A percentile compares a stretch with the other conserved stretches of the same genome.
Conservation (phyloP, 495 filamentous ascomycete genomes). For the Hypoxylon subgilvum region DNA sequence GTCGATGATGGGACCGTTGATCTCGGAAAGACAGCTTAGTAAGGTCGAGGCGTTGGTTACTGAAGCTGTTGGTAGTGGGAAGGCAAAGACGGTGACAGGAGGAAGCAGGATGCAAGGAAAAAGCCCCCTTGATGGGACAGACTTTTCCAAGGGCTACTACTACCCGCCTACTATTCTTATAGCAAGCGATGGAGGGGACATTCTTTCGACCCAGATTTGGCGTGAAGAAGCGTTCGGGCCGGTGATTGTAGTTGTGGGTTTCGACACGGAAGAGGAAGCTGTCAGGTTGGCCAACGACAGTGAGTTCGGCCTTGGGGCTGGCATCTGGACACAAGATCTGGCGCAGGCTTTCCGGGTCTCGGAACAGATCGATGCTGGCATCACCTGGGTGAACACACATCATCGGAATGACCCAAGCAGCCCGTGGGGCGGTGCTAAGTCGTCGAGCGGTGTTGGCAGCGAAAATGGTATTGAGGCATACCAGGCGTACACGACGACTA, state of each 20-base stretch:
- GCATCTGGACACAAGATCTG: constrained; percentile 64
- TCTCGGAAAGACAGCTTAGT: constrained; percentile 46
- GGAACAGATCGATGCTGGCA: constrained; percentile 62
- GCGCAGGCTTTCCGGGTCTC: constrained; percentile 64
- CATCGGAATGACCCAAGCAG: constrained; percentile 67
- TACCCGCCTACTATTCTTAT: constrained; percentile 64
- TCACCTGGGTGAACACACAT: constrained; percentile 69
- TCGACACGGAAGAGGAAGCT: constrained; percentile 56
- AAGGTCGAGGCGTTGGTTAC: constrained; percentile 48
- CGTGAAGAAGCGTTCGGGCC: constrained; percentile 60
- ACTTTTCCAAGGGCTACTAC: constrained; percentile 61
- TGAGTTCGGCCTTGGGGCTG: constrained; percentile 59
- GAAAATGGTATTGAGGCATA: constrained; percentile 65
- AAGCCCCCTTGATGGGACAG: constrained; percentile 42
- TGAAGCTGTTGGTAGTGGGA: constrained; percentile 40
- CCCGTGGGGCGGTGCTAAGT: constrained; percentile 63
- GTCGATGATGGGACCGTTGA: constrained; percentile 54
- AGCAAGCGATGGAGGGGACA: constrained; percentile 21
- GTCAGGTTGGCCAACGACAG: constrained; percentile 56
- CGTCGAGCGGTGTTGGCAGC: constrained; percentile 61
- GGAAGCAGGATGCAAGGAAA: constrained; percentile 41
- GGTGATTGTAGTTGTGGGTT: constrained; percentile 55
- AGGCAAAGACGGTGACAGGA: constrained; percentile 45
- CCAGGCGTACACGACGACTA: constrained; percentile 62
- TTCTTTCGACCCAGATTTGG: constrained; percentile 43